Evolutionary conservation across 768 basidiomycete species (phyloP).

Genomic region (Piloderma croceum): DNA sequence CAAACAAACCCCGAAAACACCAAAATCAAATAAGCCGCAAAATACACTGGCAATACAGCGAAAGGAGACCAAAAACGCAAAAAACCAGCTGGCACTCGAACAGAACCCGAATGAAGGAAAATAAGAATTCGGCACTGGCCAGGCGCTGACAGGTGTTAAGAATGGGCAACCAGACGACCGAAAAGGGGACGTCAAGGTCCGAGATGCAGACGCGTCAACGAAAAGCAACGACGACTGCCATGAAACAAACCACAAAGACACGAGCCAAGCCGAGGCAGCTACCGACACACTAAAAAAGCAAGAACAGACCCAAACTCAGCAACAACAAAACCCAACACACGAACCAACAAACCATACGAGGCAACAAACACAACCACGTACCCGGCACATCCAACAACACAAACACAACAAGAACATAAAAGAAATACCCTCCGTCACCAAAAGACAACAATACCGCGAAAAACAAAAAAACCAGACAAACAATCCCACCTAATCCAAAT

Average conservation of each 20-base stretch:
- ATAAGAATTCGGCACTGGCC: slow-evolving; percentile 59
- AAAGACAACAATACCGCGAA: slow-evolving; percentile 38
- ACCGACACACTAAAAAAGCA: slow-evolving; percentile 9
- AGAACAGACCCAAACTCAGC: slow-evolving; percentile 65
- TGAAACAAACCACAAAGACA: background rate
- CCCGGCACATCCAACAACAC: slow-evolving; percentile 45
- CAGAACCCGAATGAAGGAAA: slow-evolving; percentile 62
- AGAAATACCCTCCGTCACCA: slow-evolving; percentile 6
- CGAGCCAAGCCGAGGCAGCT: no score
- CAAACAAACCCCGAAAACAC: slow-evolving; percentile 74
- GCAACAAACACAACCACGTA: slow-evolving; percentile 98
- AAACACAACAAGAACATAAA: slow-evolving; percentile 8
- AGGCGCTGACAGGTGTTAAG: slow-evolving; percentile 68
- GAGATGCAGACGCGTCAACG: slow-evolving; percentile 92
- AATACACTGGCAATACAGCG: slow-evolving; percentile 65
- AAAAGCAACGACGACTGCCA: slow-evolving; percentile 38
- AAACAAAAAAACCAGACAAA: slow-evolving; percentile 48
- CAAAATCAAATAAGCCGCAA: slow-evolving; percentile 67
- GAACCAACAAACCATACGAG: slow-evolving; percentile 83
- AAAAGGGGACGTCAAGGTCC: slow-evolving; percentile 91
- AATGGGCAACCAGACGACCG: slow-evolving; percentile 70
- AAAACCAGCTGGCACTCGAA: slow-evolving; percentile 64
- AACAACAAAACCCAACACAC: slow-evolving; percentile 64
- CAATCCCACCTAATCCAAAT: slow-evolving; percentile 82
- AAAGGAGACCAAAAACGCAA: slow-evolving; percentile 97